Base-by-base conservation (phyloP, 306 rosid species). In the Malus orientalis region DNA sequence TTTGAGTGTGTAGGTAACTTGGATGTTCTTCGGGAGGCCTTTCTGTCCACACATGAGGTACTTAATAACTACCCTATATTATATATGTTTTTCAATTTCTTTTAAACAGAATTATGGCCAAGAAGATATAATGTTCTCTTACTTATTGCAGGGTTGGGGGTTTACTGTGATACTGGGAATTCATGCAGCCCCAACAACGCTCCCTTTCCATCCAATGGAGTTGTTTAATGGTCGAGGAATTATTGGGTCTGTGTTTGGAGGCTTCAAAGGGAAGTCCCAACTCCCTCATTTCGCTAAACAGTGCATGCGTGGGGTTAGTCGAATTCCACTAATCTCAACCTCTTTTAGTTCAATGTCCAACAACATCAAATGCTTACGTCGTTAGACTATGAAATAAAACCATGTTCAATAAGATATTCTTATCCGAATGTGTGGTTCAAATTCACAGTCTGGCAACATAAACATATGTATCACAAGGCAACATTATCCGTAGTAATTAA, bases 131-230 rank as follows among this genome's bases (percentile, higher is more conserved):
- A 11, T 25, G 13, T 11, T 40, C 5, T 45, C 11, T 23, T 19
- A 15, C 4, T 15, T 5, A 32, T 16, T 65, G 51, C 76, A 92
- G 97, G 97, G 98, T 29, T 93, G 96, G 91, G 98, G 98, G 44
- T 80, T 83, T 58, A 85, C 91, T 4, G 93, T 89, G 70, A n/a
- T 91, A 5, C 30, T 93, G 83, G 98, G 98, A 72, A 81, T 90
- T 66, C 98, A 89, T 70, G 0, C 85, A 65, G 61, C 86, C 47
- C 96, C 98, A 58, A 80, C 33, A 20, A 63, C 84, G 87, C 88
- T 93, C 40, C 94, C 94, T 5, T 73, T 93, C 22, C 98, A 93
- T 55, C 94, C 98, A 47, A 93, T 93, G 98, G 96, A 93, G 77
- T 74, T 93, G 70, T 89, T 93, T n/a, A 4, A 3, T 23, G 98